phyloP scores from a whole-genome alignment of 2,329 filamentous ascomycete genomes.

The Diaporthe nobilis region DNA sequence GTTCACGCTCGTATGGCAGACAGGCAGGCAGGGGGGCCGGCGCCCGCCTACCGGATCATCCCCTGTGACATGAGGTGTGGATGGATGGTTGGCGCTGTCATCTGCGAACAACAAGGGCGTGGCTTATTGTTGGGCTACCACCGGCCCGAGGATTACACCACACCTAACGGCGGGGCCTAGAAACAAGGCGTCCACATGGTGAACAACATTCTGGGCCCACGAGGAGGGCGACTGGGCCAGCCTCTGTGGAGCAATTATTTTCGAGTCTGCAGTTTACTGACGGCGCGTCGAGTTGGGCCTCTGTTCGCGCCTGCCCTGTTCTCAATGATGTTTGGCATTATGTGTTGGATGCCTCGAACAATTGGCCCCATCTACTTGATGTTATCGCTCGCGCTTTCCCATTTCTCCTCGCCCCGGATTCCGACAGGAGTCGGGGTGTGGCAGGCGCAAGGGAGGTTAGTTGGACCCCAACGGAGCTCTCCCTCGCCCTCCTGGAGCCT shows the following conservation, averaged over 20 bases:
- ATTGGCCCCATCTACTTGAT: background rate
- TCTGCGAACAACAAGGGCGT: slow-evolving; percentile 11
- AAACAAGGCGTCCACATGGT: slow-evolving; percentile 17
- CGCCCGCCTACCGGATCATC: slow-evolving; percentile 1
- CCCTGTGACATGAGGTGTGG: slow-evolving; percentile 31
- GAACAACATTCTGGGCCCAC: background rate
- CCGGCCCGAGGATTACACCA: slow-evolving; percentile 19
- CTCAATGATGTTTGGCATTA: background rate
- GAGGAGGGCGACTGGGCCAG: background rate
- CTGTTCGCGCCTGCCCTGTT: background rate
- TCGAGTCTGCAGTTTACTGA: background rate
- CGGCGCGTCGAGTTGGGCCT: background rate
- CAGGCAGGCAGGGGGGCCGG: background rate
- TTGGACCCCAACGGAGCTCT: slow-evolving; percentile 23
- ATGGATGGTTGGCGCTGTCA: slow-evolving; percentile 26
- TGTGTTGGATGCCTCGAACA: background rate
- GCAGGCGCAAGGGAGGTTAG: slow-evolving; percentile 20
- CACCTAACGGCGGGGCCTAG: background rate
- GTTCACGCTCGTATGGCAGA: slow-evolving; percentile 25
- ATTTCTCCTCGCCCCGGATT: background rate
- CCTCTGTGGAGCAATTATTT: background rate
- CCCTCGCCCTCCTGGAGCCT: slow-evolving; percentile 7
- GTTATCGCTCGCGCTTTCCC: background rate
- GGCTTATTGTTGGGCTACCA: slow-evolving; percentile 11
- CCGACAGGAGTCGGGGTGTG: slow-evolving; percentile 19